These are phyloP conservation scores for Golubevia sp. DNA, from an alignment of 1,284 basidiomycete genomes.

Conservation along the genomic window DNA sequence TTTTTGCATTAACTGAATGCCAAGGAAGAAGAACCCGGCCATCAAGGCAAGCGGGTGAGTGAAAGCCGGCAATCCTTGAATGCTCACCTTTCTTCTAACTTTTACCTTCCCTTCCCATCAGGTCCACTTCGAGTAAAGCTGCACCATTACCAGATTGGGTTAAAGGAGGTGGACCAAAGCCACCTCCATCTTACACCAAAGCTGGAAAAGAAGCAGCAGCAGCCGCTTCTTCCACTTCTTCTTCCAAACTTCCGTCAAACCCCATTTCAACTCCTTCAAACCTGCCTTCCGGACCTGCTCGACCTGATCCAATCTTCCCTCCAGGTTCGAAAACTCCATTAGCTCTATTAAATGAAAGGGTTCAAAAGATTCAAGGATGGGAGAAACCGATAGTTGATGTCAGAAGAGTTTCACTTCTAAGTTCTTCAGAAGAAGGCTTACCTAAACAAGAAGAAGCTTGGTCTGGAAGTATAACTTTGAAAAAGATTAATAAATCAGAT, in stretches of 20 bases:
- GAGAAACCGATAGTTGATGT: constrained; percentile 52
- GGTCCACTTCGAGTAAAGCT: constrained; percentile 54
- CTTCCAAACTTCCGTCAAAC: not conserved
- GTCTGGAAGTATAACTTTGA: constrained; percentile 47
- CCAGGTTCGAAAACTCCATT: constrained; percentile 60
- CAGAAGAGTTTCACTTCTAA: constrained; percentile 7
- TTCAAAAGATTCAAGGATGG: constrained; percentile 52
- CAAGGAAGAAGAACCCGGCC: too few relatives aligned
- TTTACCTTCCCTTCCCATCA: constrained; percentile 14
- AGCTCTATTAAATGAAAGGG: constrained; percentile 55
- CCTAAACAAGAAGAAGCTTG: constrained; percentile 9
- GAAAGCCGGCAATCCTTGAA: too few relatives aligned
- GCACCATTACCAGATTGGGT: constrained; percentile 59
- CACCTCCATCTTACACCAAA: constrained; percentile 38
- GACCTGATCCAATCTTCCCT: constrained; percentile 39
- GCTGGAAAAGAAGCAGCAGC: constrained; percentile 17
- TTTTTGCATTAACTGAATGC: too few relatives aligned
- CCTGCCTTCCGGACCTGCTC: not conserved
- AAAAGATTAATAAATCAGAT: constrained; percentile 56
- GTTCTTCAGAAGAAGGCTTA: not conserved
- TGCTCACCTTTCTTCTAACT: too few relatives aligned
- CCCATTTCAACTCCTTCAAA: not conserved
- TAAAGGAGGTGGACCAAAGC: constrained; percentile 39
- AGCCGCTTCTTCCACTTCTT: not conserved
- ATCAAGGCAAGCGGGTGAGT: too few relatives aligned